Evolutionary conservation across 495 filamentous ascomycete genomes (phyloP).

Genomic region (Astrothelium macrocarpum): DNA sequence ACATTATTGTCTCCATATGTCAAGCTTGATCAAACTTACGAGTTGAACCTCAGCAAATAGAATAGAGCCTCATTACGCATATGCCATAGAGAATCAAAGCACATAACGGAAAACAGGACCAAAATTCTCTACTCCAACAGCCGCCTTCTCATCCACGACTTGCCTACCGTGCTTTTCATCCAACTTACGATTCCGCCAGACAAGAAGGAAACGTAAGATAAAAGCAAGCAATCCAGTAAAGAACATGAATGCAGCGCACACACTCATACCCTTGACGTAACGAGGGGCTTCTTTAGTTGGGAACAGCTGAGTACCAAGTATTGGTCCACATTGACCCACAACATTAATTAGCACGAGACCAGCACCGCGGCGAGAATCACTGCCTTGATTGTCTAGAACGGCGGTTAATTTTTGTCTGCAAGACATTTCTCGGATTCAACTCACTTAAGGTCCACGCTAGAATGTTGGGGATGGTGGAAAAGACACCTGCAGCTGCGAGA

Average conservation of each 20-base stretch:
- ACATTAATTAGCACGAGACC: slow-evolving; percentile 61
- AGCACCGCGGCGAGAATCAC: slow-evolving; percentile 58
- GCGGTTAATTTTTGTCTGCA: not conserved
- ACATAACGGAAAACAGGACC: not conserved
- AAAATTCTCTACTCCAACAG: not conserved
- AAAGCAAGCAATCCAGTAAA: slow-evolving; percentile 52
- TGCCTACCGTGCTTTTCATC: slow-evolving; percentile 41
- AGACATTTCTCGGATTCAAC: not conserved
- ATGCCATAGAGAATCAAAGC: not conserved
- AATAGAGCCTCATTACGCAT: not conserved
- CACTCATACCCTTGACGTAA: slow-evolving; percentile 21
- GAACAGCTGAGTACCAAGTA: slow-evolving; percentile 41
- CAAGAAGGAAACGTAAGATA: slow-evolving; percentile 45
- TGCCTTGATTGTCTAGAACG: slow-evolving; percentile 52
- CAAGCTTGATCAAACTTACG: too few relatives aligned
- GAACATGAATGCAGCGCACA: slow-evolving; percentile 41
- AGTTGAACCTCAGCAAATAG: too few relatives aligned
- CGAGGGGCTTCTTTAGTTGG: slow-evolving; percentile 17
- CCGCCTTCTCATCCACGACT: not conserved
- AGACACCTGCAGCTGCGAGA: slow-evolving; percentile 23
- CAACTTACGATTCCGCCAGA: slow-evolving; percentile 52
- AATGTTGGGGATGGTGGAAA: slow-evolving; percentile 38
- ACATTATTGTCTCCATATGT: too few relatives aligned
- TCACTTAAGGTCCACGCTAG: slow-evolving; percentile 59
- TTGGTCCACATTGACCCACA: slow-evolving; percentile 62